Percentiles rank a stretch among this genome's conserved stretches.
phyloP scores from a whole-genome alignment of 2,329 filamentous ascomycete genomes.

The Kalmusia sp. region DNA sequence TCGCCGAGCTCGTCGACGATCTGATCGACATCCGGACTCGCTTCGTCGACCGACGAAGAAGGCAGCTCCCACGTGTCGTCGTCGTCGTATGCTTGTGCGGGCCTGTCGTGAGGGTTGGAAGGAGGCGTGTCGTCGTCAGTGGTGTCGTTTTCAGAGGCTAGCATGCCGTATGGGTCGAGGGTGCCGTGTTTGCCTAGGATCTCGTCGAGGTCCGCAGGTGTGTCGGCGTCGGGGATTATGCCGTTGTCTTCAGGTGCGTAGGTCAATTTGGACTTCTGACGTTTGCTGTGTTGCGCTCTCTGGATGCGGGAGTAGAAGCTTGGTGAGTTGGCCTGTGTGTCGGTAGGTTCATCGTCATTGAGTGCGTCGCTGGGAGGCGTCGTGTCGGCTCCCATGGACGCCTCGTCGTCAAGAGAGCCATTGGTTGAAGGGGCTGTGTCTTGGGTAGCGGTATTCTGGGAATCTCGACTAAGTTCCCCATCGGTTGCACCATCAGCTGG shows the following conservation, averaged over 20 bases:
- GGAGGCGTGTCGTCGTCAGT: neutral
- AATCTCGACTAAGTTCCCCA: too few species aligned
- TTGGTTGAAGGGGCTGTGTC: too few species aligned
- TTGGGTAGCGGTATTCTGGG: too few species aligned
- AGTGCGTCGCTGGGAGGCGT: neutral
- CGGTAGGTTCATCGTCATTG: neutral
- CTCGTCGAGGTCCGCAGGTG: slow-evolving; percentile 1
- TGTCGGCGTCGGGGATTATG: neutral
- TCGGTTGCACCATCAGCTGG: too few species aligned
- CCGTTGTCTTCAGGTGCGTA: neutral
- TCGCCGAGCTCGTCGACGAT: neutral
- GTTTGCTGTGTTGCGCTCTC: neutral
- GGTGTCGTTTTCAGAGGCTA: neutral
- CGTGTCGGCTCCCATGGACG: too few species aligned
- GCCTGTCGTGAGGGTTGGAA: too few species aligned
- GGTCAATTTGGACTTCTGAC: neutral
- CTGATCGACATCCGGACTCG: slow-evolving; percentile 4
- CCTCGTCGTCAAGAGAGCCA: too few species aligned
- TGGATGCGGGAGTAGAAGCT: slow-evolving; percentile 1
- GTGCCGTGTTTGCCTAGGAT: slow-evolving; percentile 10
- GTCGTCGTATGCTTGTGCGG: neutral
- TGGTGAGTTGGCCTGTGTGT: neutral
- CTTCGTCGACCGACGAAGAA: slow-evolving; percentile 2
- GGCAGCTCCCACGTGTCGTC: neutral
- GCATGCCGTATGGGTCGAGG: slow-evolving; percentile 2